phyloP scores from a whole-genome alignment of 371 early-diverging fungal genomes.

The Gilbertella persicaria region DNA sequence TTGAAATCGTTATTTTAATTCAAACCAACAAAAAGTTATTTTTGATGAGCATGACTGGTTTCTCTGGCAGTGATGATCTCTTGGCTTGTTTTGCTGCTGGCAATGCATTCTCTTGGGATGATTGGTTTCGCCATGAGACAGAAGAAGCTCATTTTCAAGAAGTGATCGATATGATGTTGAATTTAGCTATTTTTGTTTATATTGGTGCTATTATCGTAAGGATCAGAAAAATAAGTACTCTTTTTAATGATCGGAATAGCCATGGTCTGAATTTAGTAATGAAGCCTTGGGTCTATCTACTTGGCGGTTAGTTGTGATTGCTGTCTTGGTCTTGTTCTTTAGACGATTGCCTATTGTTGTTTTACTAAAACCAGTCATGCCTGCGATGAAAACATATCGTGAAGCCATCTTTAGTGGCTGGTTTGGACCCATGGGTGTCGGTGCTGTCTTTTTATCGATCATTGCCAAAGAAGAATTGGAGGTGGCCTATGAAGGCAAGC shows the following conservation, averaged over 20 bases:
- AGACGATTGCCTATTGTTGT: slow-evolving; percentile 84
- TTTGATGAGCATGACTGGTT: slow-evolving; percentile 78
- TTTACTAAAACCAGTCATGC: slow-evolving; percentile 65
- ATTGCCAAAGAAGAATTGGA: slow-evolving; percentile 59
- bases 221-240: not conserved
- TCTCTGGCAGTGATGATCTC: slow-evolving; percentile 86
- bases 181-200: slow-evolving; percentile 90
- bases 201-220: slow-evolving; percentile 84
- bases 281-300: slow-evolving; percentile 48
- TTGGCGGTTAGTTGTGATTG: slow-evolving; percentile 70
- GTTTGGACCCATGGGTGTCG: slow-evolving; percentile 93
- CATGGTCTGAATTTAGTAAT: slow-evolving; percentile 70
- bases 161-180: slow-evolving; percentile 90
- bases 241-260: slow-evolving; percentile 34
- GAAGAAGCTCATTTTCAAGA: slow-evolving; percentile 90
- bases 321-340: slow-evolving; percentile 74
- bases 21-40: slow-evolving; percentile 47
- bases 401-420: slow-evolving; percentile 96
- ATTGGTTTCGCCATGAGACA: slow-evolving; percentile 87
- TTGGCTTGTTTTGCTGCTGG: slow-evolving; percentile 93
- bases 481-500: slow-evolving; percentile 31
- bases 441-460: slow-evolving; percentile 81
- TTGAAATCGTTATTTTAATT: slow-evolving; percentile 4
- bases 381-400: slow-evolving; percentile 69
- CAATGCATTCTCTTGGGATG: slow-evolving; percentile 88